Conservation (phyloP, 2,329 filamentous ascomycete genomes). For the Acephala macrosclerotiorum region DNA sequence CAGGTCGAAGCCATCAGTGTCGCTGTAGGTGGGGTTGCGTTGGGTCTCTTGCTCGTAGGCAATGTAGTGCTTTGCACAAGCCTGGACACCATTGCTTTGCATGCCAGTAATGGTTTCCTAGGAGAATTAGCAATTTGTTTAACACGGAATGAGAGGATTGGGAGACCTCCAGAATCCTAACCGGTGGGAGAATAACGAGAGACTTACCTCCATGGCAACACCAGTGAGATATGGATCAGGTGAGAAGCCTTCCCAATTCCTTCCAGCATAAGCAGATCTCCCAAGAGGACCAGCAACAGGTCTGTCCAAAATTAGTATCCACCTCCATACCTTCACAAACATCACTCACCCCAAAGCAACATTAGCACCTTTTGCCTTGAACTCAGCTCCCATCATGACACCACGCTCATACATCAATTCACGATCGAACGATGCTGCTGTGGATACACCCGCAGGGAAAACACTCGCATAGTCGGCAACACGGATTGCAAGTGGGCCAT, state of each 20-base stretch:
- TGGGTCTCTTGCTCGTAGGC: conserved; percentile 61
- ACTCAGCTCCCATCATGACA: conserved; percentile 61
- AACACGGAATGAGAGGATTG: not conserved
- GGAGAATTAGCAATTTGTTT: not conserved
- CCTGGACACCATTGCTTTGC: conserved; percentile 46
- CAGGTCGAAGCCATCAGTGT: conserved; percentile 39
- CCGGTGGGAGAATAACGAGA: not conserved
- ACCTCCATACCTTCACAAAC: not conserved
- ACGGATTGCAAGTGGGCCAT: conserved; percentile 69
- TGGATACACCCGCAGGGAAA: conserved; percentile 72
- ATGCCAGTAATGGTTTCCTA: conserved; percentile 43
- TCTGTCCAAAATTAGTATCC: conserved; percentile 6
- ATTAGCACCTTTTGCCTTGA: conserved; percentile 77
- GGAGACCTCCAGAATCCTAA: not conserved
- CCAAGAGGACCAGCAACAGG: conserved; percentile 56
- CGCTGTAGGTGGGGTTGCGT: conserved; percentile 65
- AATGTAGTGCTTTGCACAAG: conserved; percentile 50
- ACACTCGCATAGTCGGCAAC: conserved; percentile 75
- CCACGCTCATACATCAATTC: conserved; percentile 61
- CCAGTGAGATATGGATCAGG: conserved; percentile 46
- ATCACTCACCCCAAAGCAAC: conserved; percentile 61
- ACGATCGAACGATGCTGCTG: conserved; percentile 73
- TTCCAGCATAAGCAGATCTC: conserved; percentile 54
- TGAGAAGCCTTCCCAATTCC: conserved; percentile 47
- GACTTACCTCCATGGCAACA: conserved; percentile 38